A percentile compares a stretch with the other conserved stretches of the same genome.
These are phyloP conservation scores for Polygonum aviculare DNA, from an alignment of 148 eudicot species.

Conservation along the genomic window DNA sequence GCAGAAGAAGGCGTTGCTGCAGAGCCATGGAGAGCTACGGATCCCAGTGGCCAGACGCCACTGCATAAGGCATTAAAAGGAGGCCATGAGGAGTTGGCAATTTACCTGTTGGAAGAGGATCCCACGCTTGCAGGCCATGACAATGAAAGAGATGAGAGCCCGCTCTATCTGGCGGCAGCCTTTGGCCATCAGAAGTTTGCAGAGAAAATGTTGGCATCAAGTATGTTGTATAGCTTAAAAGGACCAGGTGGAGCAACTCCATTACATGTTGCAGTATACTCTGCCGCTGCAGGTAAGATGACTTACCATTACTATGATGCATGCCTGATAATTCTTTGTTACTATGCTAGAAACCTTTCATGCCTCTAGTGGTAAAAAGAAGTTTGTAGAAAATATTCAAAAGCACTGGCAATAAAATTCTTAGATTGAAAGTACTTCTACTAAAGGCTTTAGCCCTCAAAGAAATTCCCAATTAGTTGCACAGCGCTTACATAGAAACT, in stretches of 20 bases:
- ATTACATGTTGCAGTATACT: conserved; percentile 26
- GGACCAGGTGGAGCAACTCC: conserved; percentile 35
- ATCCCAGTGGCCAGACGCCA: conserved; percentile 32
- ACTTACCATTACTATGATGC: background rate
- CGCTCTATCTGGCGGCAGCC: conserved; percentile 28
- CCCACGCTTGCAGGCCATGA: conserved; percentile 18
- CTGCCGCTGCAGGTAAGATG: conserved; percentile 27
- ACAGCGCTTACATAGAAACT: background rate
- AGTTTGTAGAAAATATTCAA: background rate
- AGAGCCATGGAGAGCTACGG: conserved; percentile 33
- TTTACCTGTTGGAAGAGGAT: conserved; percentile 23
- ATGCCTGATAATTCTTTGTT: background rate
- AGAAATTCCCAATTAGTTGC: background rate
- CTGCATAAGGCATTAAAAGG: conserved; percentile 31
- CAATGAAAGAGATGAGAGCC: conserved; percentile 26
- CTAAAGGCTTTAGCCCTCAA: background rate
- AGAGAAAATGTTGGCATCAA: conserved; percentile 18
- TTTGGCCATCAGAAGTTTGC: conserved; percentile 25
- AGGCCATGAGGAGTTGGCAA: conserved; percentile 22
- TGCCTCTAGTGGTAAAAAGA: background rate
- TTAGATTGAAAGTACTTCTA: background rate
- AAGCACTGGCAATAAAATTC: background rate
- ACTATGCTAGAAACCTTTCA: background rate
- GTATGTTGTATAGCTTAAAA: conserved; percentile 15
- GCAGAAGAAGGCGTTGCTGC: conserved; percentile 23